Base-by-base conservation (phyloP, 2,329 filamentous ascomycete genomes). In the Trichoderma oligosporum region DNA sequence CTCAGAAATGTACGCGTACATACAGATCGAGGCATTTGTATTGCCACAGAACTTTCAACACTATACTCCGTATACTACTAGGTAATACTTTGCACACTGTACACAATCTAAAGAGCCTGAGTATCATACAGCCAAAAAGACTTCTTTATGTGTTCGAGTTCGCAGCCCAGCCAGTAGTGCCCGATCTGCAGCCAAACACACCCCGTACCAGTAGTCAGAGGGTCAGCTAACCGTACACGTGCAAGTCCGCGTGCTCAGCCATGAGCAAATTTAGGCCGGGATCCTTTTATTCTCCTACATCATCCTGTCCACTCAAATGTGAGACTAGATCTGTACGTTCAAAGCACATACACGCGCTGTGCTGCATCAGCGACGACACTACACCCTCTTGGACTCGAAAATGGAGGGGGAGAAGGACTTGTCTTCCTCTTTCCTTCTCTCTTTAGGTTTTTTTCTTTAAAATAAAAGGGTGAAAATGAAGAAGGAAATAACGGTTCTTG, bases 161-260 rank as follows among this genome's bases (percentile, higher is more conserved):
- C 24, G 14, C 24, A 29, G 27, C 27, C 25, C 25, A 20, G 42
- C 44, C 24, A 14, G 31, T 12, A 41, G 18, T 55, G 31, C 39
- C 52, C 52, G 46, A 55, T 55, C 11, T 36, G 12, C 12, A 46
- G 31, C 12, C 52, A 55, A 20, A 55, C 52, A 45, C 41, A 46
- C 38, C 12, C 18, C 52, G 36, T 31, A 46, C 38, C 12, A 14
- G 20, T 31, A 46, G 31, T 35, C 22, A 45, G 51, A 54, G 51
- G 51, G 52, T 55, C 52, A 38, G 52, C 41, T 31, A 46, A 38
- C 41, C 16, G 42, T 22, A 42, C 49, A 55, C 41, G 41, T 54
- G 51, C 51, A n/a, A 31, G 44, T 22, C 25, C 44, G 52, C 41
- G 52, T 55, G 52, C 52, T 55, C 52, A 35, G 41, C 52, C 52